Evolutionary conservation across 2,329 filamentous ascomycete species (phyloP).

Genomic region (Colletotrichum abscissum): DNA sequence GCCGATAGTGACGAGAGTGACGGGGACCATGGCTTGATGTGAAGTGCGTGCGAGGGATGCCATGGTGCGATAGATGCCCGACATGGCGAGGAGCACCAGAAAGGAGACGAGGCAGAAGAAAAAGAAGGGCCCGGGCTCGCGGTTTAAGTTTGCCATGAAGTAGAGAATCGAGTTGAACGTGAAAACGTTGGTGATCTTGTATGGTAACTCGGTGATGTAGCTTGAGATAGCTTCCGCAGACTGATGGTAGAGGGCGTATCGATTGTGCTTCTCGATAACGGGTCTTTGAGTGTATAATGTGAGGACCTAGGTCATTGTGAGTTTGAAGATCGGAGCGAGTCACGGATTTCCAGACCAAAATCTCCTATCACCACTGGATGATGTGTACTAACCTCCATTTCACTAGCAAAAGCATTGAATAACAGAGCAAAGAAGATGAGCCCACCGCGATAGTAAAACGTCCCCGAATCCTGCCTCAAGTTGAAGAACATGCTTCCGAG

Average conservation of each 20-base stretch:
- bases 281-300: conserved; percentile 40
- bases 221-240: conserved; percentile 68
- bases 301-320: conserved; percentile 21
- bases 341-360: not conserved
- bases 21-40: conserved; percentile 57
- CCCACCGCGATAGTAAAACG: conserved; percentile 60
- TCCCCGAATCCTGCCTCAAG: conserved; percentile 60
- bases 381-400: conserved; percentile 37
- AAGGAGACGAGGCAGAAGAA: conserved; percentile 62
- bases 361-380: no score
- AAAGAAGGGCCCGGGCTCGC: conserved; percentile 70
- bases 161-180: conserved; percentile 72
- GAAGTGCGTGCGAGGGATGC: conserved; percentile 43
- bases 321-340: not conserved
- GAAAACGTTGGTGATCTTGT: conserved; percentile 68
- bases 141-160: conserved; percentile 73
- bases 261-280: conserved; percentile 43
- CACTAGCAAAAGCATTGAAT: conserved; percentile 45
- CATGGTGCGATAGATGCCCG: conserved; percentile 43
- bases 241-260: conserved; percentile 48
- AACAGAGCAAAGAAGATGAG: conserved; percentile 46
- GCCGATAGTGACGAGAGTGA: conserved; percentile 70
- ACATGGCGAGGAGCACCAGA: conserved; percentile 43
- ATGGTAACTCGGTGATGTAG: conserved; percentile 72
- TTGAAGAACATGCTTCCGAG: conserved; percentile 76